Base-by-base conservation (phyloP, 2,329 filamentous ascomycete genomes). In the Cladosporium sp. region DNA sequence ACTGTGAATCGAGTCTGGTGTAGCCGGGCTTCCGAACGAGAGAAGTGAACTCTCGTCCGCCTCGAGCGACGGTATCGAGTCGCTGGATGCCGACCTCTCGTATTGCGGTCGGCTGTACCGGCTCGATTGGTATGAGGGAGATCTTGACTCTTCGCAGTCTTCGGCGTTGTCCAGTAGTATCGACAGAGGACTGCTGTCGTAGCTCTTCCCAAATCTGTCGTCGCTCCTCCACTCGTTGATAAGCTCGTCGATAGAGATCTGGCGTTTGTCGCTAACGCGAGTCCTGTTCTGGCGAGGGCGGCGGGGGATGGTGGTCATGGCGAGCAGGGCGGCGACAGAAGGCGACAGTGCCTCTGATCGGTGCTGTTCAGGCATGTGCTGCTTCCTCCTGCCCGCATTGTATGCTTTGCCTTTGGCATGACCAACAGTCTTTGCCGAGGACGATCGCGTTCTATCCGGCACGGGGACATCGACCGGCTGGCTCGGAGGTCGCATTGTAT, bases 271-370 rank as follows among this genome's bases (percentile, higher is more conserved):
- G 59, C 63, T 74, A 63, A 56, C 69, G 62, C 63, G 71, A 64
- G 47, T 71, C 50, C 60, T 67, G 65, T 54, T 70, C 63, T 57
- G 72, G 60, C 51, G 67, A 60, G 50, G 55, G 19, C 59, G 64
- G 52, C 76, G 77, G 3, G 80, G 80, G 43, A 84, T 84, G 2
- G 78, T 68, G 2, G 81, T 84, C 40, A 80, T 74, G 50, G 80
- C 77, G 29, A 84, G 67, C 50, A 84, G 67, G 8, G 78, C 79
- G 20, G 78, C 79, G 44, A 83, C 74, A 18, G 79, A 74, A n/a
- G 75, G 72, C 13, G 78, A 77, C 4, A 82, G 61, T 8, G 73
- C 72, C 58, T 68, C 72, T 53, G 64, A 68, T 56, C 51, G 51
- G 39, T 49, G 47, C n/a, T 40, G 50, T 13, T 37, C 27, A 5